These are phyloP conservation scores for Mucor circinelloides DNA, from an alignment of 371 early-diverging fungal species.

Conservation along the genomic window DNA sequence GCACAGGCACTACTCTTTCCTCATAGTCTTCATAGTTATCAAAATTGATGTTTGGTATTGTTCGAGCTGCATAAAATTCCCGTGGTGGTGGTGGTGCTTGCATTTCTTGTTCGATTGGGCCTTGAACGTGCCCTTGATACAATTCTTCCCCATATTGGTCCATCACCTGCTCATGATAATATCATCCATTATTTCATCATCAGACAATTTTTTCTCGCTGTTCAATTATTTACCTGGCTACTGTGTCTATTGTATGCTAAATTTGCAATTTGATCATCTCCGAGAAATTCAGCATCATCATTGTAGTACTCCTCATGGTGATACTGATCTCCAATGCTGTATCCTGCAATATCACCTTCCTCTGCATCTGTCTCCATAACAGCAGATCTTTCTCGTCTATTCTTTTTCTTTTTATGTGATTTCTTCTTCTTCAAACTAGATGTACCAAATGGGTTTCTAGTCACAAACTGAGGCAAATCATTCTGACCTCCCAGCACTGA, in stretches of 20 bases:
- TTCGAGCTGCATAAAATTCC: constrained; percentile 35
- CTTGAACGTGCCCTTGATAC: constrained; percentile 21
- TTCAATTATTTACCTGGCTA: constrained; percentile 10
- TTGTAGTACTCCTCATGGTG: constrained; percentile 4
- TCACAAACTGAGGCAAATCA: constrained; percentile 31
- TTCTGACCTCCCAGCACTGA: constrained; percentile 20
- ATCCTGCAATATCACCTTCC: constrained; percentile 25
- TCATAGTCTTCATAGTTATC: constrained; percentile 3
- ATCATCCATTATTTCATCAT: neutral
- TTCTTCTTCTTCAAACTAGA: constrained; percentile 20
- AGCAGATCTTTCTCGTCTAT: constrained; percentile 10
- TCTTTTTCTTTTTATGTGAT: constrained; percentile 17
- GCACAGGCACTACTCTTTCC: neutral
- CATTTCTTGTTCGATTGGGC: constrained; percentile 37
- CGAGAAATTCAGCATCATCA: constrained; percentile 45
- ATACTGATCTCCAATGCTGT: constrained; percentile 16
- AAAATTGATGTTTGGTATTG: constrained; percentile 26
- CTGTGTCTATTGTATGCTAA: constrained; percentile 27
- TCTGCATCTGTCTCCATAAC: constrained; percentile 26
- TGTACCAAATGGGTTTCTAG: constrained; percentile 47
- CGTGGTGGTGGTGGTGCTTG: constrained; percentile 29
- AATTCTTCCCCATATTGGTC: constrained; percentile 39
- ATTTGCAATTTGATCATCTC: constrained; percentile 45
- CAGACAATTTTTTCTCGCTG: neutral
- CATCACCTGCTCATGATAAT: constrained; percentile 17